phyloP scores from a whole-genome alignment of 164 flowering plant species.

The Buxus sempervirens region DNA sequence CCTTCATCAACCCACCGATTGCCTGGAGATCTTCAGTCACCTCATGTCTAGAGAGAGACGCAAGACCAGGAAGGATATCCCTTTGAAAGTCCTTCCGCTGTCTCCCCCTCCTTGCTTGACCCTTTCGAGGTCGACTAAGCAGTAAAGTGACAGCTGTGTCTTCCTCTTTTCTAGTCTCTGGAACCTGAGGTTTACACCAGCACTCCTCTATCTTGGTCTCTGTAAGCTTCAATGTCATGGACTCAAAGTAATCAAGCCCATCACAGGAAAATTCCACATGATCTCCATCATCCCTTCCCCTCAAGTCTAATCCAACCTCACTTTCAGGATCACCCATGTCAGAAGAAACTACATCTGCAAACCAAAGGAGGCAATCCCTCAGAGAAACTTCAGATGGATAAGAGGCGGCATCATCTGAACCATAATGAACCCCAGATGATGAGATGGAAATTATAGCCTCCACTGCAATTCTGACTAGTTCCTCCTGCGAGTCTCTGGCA shows the following conservation, averaged over 20 bases:
- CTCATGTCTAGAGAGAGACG: conserved; percentile 83
- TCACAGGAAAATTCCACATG: conserved; percentile 19
- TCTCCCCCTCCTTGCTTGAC: conserved; percentile 81
- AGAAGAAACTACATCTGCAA: conserved; percentile 49
- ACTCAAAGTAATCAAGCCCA: conserved; percentile 69
- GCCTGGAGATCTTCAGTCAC: conserved; percentile 87
- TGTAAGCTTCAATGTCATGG: conserved; percentile 59
- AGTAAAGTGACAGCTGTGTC: conserved; percentile 33
- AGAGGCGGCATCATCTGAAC: conserved; percentile 4
- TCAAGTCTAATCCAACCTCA: not conserved
- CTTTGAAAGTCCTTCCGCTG: conserved; percentile 90
- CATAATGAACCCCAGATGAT: conserved; percentile 10
- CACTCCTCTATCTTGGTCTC: conserved; percentile 67
- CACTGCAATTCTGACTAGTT: conserved; percentile 37
- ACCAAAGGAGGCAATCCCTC: conserved; percentile 43
- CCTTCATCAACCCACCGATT: conserved; percentile 70
- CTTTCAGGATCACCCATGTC: conserved; percentile 17
- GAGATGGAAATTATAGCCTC: conserved; percentile 59
- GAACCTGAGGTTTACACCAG: conserved; percentile 45
- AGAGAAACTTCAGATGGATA: conserved; percentile 15
- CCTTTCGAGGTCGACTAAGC: conserved; percentile 49
- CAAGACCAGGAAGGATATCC: conserved; percentile 92
- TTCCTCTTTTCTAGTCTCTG: conserved; percentile 38
- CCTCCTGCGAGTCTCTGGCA: conserved; percentile 11
- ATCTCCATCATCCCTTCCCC: conserved; percentile 5